These are phyloP conservation scores for Porpolomopsis calyptriformis DNA, from an alignment of 768 basidiomycete species.

Conservation along the genomic window DNA sequence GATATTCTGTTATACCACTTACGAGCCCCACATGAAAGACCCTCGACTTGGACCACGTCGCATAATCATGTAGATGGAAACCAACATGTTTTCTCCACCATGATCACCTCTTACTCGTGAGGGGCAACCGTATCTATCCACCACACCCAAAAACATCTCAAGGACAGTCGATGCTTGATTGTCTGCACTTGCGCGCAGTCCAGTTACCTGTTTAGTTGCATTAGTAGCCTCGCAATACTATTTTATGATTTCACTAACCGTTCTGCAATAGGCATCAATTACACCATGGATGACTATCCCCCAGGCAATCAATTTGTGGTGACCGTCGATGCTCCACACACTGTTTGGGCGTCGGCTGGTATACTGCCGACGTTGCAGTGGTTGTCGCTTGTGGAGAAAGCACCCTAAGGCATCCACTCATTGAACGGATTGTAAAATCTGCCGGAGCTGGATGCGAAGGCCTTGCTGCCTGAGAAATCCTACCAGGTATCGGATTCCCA, in stretches of 20 bases:
- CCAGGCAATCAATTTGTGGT: slow-evolving; percentile 25
- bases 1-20: slow-evolving; percentile 7
- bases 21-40: slow-evolving; percentile 26
- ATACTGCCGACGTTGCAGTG: slow-evolving; percentile 15
- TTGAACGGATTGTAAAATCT: slow-evolving; percentile 13
- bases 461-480: slow-evolving; percentile 18
- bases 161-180: slow-evolving; percentile 22
- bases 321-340: slow-evolving; percentile 26
- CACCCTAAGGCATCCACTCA: slow-evolving; percentile 20
- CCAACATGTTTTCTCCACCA: slow-evolving; percentile 25
- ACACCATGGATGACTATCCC: slow-evolving; percentile 20
- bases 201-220: slow-evolving; percentile 17
- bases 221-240: not conserved
- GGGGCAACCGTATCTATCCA: slow-evolving; percentile 18
- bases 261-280: slow-evolving; percentile 15
- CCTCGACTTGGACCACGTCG: slow-evolving; percentile 19
- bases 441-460: slow-evolving; percentile 16
- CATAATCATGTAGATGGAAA: slow-evolving; percentile 26
- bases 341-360: slow-evolving; percentile 15
- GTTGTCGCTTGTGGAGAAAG: slow-evolving; percentile 10
- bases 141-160: slow-evolving; percentile 16
- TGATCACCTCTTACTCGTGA: slow-evolving; percentile 24
- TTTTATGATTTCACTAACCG: slow-evolving; percentile 10
- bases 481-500: slow-evolving; percentile 20
- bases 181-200: slow-evolving; percentile 18